Conservation (phyloP, 1,284 basidiomycete species). For the Athelia psychrophila region DNA sequence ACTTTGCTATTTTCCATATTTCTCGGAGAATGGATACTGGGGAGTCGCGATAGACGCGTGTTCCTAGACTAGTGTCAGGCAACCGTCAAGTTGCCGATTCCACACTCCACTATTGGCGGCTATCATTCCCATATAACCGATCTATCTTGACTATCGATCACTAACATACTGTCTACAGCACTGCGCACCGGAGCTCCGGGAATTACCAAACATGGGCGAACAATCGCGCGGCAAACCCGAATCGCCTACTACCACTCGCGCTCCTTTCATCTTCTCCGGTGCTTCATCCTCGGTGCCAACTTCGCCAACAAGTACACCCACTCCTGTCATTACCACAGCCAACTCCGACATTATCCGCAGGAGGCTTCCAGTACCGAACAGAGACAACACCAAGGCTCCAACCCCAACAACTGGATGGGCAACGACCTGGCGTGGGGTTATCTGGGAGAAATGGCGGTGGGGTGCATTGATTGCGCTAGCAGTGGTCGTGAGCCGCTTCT, state of each 20-base stretch:
- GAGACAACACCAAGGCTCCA: slow-evolving; percentile 1
- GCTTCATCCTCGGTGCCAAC: slow-evolving; percentile 15
- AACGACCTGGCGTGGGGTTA: slow-evolving; percentile 55
- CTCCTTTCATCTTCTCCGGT: slow-evolving; percentile 13
- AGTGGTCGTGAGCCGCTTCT: slow-evolving; percentile 69
- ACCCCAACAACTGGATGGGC: slow-evolving; percentile 38
- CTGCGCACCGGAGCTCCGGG: slow-evolving; percentile 60
- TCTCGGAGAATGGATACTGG: not conserved
- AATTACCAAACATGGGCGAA: slow-evolving; percentile 88
- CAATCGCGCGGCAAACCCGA: slow-evolving; percentile 58
- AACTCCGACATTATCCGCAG: not conserved
- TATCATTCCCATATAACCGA: slow-evolving; percentile 14
- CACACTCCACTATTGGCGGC: not conserved
- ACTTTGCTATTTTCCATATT: slow-evolving; percentile 11
- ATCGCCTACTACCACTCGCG: not conserved
- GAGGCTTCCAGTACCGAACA: too few species aligned
- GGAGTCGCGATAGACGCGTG: too few species aligned
- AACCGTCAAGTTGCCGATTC: too few species aligned
- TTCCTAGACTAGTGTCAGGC: too few species aligned
- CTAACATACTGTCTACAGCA: slow-evolving; percentile 44
- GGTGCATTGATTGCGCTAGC: slow-evolving; percentile 75
- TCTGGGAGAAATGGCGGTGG: slow-evolving; percentile 85
- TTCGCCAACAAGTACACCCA: slow-evolving; percentile 13
- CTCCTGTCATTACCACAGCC: slow-evolving; percentile 3
- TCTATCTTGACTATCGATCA: not conserved